phyloP scores from a whole-genome alignment of 371 early-diverging fungal species.

The Mucor mucedo region DNA sequence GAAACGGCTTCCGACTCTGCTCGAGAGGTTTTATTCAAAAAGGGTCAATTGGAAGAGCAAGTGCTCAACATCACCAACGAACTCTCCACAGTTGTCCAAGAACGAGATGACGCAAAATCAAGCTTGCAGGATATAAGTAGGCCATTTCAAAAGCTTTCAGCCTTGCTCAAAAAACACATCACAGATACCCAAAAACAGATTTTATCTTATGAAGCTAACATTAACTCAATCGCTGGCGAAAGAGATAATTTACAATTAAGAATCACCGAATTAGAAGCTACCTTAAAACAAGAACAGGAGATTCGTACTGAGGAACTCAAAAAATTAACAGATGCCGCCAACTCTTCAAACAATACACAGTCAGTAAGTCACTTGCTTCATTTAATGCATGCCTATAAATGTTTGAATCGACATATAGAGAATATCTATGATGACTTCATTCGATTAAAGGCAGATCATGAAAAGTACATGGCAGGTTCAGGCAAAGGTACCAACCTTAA shows the following conservation, averaged over 20 bases:
- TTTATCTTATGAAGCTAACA: neutral
- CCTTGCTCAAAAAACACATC: neutral
- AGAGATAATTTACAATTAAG: neutral
- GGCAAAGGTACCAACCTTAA: neutral
- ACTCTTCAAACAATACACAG: neutral
- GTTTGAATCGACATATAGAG: constrained; percentile 9
- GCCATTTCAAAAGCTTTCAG: constrained; percentile 3
- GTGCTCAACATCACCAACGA: no score
- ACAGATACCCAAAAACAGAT: neutral
- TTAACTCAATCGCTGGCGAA: constrained; percentile 3
- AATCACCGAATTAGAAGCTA: constrained; percentile 4
- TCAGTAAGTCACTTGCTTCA: neutral
- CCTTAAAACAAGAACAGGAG: constrained; percentile 10
- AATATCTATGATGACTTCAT: constrained; percentile 22
- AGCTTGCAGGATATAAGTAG: constrained; percentile 1
- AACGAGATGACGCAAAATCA: constrained; percentile 1
- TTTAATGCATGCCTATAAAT: constrained; percentile 17
- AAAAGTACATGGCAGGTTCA: neutral
- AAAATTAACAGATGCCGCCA: constrained; percentile 2
- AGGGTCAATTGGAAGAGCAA: no score
- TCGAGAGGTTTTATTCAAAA: neutral
- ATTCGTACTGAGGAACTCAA: constrained; percentile 5
- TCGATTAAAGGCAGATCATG: constrained; percentile 2
- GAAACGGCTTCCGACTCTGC: neutral
- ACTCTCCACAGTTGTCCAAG: no score